A percentile compares a stretch with the other conserved stretches of the same genome.
Conservation (phyloP, 441 rosid genomes). For the Erodium texanum region DNA sequence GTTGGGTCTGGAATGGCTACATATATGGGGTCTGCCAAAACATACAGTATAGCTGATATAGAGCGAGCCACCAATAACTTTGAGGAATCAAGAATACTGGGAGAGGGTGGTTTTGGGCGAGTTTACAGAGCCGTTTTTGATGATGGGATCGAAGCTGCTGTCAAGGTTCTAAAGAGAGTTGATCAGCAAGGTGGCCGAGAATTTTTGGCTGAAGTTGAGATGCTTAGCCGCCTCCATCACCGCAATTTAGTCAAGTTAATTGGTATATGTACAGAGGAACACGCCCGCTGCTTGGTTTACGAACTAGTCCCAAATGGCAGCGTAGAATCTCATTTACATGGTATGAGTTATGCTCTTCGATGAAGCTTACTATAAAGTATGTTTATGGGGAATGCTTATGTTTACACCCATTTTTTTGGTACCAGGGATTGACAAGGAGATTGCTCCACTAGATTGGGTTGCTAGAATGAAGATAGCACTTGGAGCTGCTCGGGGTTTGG, state of each 20-base stretch:
- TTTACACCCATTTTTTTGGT: slow-evolving; percentile 8
- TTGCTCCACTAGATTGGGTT: slow-evolving; percentile 73
- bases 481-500: slow-evolving; percentile 87
- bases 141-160: slow-evolving; percentile 79
- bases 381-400: slow-evolving; percentile 5
- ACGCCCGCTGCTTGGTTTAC: slow-evolving; percentile 69
- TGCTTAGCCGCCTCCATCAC: slow-evolving; percentile 97
- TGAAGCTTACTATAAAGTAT: not conserved
- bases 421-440: slow-evolving; percentile 62
- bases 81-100: slow-evolving; percentile 57
- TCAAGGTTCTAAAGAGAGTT: slow-evolving; percentile 85
- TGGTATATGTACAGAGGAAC: slow-evolving; percentile 92
- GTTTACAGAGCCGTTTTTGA: slow-evolving; percentile 77
- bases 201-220: slow-evolving; percentile 92
- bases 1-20: slow-evolving; percentile 78
- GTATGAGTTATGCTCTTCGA: slow-evolving; percentile 28
- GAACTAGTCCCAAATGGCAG: slow-evolving; percentile 96
- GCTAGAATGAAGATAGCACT: slow-evolving; percentile 85
- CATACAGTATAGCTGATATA: slow-evolving; percentile 61
- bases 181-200: slow-evolving; percentile 87
- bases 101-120: slow-evolving; percentile 92
- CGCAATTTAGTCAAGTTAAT: slow-evolving; percentile 84
- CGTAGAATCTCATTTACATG: slow-evolving; percentile 91
- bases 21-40: slow-evolving; percentile 76
- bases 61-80: slow-evolving; percentile 71